Conservation (phyloP, 306 rosid species). For the Dryas octopetala region DNA sequence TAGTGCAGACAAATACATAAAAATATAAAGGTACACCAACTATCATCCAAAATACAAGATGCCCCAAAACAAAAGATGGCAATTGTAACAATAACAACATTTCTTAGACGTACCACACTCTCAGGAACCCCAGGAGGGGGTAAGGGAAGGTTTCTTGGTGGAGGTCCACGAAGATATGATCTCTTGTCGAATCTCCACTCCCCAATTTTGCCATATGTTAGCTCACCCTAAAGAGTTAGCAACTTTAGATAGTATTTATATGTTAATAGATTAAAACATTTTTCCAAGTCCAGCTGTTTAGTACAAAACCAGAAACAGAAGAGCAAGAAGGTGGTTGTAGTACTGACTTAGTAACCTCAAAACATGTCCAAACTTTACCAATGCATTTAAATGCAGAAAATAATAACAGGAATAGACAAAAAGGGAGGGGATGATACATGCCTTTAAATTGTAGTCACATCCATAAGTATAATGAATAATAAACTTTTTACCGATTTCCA, state of each 20-base stretch:
- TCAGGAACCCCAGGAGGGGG: conserved; percentile 98
- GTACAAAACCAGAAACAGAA: background rate
- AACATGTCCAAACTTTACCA: background rate
- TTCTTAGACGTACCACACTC: conserved; percentile 82
- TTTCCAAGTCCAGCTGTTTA: background rate
- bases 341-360: background rate
- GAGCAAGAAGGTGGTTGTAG: background rate
- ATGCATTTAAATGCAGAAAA: background rate
- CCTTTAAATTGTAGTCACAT: conserved; percentile 88
- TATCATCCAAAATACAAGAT: background rate
- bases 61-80: background rate
- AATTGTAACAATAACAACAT: conserved; percentile 2
- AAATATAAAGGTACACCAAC: background rate
- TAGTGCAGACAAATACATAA: background rate
- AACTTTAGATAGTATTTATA: conserved; percentile 9
- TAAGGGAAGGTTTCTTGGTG: conserved; percentile 71
- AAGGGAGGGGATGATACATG: conserved; percentile 13
- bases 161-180: conserved; percentile 79
- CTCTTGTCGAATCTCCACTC: conserved; percentile 99
- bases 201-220: conserved; percentile 84
- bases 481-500: conserved; percentile 58
- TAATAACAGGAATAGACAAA: background rate
- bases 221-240: conserved; percentile 62
- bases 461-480: conserved; percentile 92
- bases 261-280: background rate